Evolutionary conservation across 106 monocot genomes (phyloP).

Genomic region (Dioscorea alata): DNA sequence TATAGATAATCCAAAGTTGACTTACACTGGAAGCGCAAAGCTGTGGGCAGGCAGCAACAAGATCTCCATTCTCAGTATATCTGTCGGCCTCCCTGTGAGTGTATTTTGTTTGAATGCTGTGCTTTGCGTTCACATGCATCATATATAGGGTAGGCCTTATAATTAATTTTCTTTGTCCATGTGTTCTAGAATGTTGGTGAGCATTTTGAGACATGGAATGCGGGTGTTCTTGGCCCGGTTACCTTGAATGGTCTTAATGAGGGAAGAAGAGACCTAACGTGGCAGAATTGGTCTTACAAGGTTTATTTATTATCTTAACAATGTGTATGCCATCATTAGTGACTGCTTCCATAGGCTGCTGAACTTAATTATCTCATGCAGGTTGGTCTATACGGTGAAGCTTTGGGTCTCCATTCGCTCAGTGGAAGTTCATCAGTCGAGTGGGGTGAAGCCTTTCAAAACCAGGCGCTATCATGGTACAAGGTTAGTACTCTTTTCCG

Average conservation of each 20-base stretch:
- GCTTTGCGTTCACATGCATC: no score
- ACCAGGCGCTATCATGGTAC: constrained; percentile 87
- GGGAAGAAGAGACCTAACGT: constrained; percentile 77
- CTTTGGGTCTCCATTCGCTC: constrained; percentile 65
- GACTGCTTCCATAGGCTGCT: not conserved
- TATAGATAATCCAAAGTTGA: constrained; percentile 76
- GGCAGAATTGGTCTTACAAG: constrained; percentile 93
- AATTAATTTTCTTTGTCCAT: not conserved
- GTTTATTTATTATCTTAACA: constrained; percentile 20
- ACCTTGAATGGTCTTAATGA: constrained; percentile 79
- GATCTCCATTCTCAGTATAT: constrained; percentile 78
- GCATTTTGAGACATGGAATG: constrained; percentile 93
- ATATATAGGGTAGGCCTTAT: no score
- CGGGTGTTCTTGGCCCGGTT: constrained; percentile 92
- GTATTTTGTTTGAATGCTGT: not conserved
- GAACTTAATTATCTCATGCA: constrained; percentile 17
- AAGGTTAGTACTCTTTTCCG: constrained; percentile 37
- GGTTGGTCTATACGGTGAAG: constrained; percentile 89
- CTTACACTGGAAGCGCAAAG: constrained; percentile 64
- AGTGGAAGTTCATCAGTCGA: constrained; percentile 80
- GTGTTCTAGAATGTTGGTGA: constrained; percentile 69
- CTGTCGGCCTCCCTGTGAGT: constrained; percentile 89
- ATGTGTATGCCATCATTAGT: not conserved
- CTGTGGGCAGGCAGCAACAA: constrained; percentile 84
- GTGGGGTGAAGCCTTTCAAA: constrained; percentile 59